These are phyloP conservation scores for Neofusicoccum umdonicola DNA, from an alignment of 2,329 filamentous ascomycete genomes.

Conservation along the genomic window DNA sequence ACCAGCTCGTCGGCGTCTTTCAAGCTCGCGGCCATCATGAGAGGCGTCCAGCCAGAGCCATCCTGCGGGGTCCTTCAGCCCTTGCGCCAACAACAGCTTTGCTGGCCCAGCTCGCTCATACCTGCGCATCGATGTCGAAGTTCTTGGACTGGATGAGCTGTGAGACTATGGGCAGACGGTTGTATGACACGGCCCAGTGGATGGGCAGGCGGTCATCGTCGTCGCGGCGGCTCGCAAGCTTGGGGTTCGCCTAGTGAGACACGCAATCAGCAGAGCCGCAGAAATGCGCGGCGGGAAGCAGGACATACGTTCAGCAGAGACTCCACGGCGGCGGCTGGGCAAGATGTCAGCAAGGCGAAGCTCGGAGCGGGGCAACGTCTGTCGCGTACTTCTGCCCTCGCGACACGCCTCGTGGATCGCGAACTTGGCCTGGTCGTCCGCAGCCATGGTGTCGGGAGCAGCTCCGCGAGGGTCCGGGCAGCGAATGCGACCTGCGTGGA, in stretches of 20 bases:
- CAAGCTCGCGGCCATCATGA: slow-evolving; percentile 79
- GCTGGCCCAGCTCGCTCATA: slow-evolving; percentile 33
- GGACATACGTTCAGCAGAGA: slow-evolving; percentile 65
- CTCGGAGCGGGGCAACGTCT: slow-evolving; percentile 15
- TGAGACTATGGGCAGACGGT: slow-evolving; percentile 71
- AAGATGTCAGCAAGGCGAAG: slow-evolving; percentile 10
- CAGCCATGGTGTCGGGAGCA: slow-evolving; percentile 12
- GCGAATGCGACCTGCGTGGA: background rate
- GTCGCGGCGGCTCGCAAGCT: slow-evolving; percentile 70
- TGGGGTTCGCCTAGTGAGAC: slow-evolving; percentile 67
- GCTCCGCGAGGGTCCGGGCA: background rate
- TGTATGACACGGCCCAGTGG: slow-evolving; percentile 91
- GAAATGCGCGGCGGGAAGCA: slow-evolving; percentile 28
- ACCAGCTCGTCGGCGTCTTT: slow-evolving; percentile 69
- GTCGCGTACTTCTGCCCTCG: slow-evolving; percentile 71
- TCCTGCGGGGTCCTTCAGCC: slow-evolving; percentile 50
- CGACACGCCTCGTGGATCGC: slow-evolving; percentile 84
- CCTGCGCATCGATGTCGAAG: slow-evolving; percentile 82
- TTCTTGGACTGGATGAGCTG: slow-evolving; percentile 66
- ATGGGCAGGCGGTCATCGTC: slow-evolving; percentile 86
- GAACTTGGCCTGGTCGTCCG: slow-evolving; percentile 58
- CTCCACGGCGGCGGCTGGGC: slow-evolving; percentile 66
- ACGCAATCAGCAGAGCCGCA: background rate
- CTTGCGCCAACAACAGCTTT: background rate
- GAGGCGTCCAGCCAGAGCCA: slow-evolving; percentile 74